Evolutionary conservation across 2,329 filamentous ascomycete species (phyloP), one percentile per base, ranked within the genome.

Genomic region (Coniosporium tulheliwenetii): DNA sequence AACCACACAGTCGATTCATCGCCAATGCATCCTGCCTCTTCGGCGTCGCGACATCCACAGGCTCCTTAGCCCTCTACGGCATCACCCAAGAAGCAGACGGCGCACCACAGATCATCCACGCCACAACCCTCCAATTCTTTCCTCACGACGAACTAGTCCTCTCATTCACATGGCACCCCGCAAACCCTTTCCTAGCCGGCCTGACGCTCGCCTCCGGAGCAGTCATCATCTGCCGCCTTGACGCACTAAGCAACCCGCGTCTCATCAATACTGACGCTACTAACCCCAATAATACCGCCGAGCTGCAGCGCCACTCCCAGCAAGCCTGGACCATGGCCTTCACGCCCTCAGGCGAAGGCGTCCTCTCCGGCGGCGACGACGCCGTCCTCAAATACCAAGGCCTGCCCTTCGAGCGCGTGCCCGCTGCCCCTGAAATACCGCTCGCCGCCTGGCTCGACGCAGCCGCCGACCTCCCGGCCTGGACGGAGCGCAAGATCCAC

Each of bases 361-460:
- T 80, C 4, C 77, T 77, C 46, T 83, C 79, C 1, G 85, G 85
- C 8, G 82, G 84, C 19, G 85, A 93, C 51, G 84, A 91, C 54
- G 77, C 75, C 9, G 63, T 81, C 30, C 63, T 75, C n/a, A 47
- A 72, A 62, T 49, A 15, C 16, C 15, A 10, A 12, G 16, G 35
- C 35, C 12, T 37, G 10, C 32, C 32, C 10, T 26, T 26, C 19
- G 4, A 26, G 19, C 19, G 19, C 4, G 19, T 26, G 3, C 19
- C 19, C 19, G 19, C 19, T 7, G 32, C 32, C 10, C 32, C 13
- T 8, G 32, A 33, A 10, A 8, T 12, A 3, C 10, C 10, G 10
- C 32, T 33, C 32, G 10, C 10, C 10, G 10, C 32, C 10, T 33
- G 32, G 32, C 13, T 33, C 10, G 36, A 36, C 13, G 13, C 16